Evolutionary conservation across 2,329 filamentous ascomycete genomes (phyloP), one percentile per base, ranked within the genome.

Genomic region (Rugonectria rugulosa): DNA sequence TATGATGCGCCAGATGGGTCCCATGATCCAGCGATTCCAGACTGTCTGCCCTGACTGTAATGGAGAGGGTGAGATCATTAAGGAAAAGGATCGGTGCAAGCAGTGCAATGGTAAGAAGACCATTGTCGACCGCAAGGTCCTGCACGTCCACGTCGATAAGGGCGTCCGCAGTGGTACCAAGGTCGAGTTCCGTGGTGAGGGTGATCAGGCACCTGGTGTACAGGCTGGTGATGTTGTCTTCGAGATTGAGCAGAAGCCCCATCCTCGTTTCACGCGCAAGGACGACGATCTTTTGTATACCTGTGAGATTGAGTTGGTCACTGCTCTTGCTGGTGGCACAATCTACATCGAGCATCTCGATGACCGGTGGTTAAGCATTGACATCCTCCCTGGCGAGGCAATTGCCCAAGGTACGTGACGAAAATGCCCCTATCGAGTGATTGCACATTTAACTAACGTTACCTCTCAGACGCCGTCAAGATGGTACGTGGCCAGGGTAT

Each of bases 1-100:
- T 34, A 98, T 99, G 94, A 97, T 99, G 95, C 90, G 96, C 73
- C 95, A 99, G 79, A 98, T 99, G 93, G 95, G 95, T 46, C 95
- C 95, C 57, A 99, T 99, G 95, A 98, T 99, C 68, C 96, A 99
- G 81, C 91, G 95, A 55, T 99, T 99, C 87, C 95, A 99, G 83
- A 98, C 94, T 24, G 93, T 97, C 68, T 99, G 95, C 85, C 91
- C 93, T 23, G 96, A 99, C 79, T 99, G 95, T 75, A 94, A 95
- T 68, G 96, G 96, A 61, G 95, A 99, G 77, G 94, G 95, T 58
- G 95, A 99, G 81, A 92, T 89, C 64, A 94, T 99, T 75, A 92
- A 91, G 72, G 94, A 98, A 66, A 96, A 96, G 82, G 95, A 99
- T 75, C 90, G 92, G 70, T 99, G 95, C 89, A 98, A 97, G 87